These are phyloP conservation scores for Taphrina pruni DNA, from an alignment of 1,139 yeast species.

Conservation along the genomic window DNA sequence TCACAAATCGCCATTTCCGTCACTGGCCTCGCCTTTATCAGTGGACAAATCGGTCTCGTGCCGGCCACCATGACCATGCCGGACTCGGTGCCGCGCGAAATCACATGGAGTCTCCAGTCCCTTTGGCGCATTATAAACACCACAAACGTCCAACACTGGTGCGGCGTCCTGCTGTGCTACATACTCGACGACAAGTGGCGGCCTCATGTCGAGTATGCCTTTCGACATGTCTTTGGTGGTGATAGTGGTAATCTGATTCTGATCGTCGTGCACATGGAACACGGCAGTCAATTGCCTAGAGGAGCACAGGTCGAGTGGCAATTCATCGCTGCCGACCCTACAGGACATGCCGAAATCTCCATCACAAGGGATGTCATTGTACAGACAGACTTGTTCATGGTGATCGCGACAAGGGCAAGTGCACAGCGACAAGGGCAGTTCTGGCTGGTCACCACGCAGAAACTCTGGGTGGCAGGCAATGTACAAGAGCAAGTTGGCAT, in stretches of 20 bases:
- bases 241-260: background rate
- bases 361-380: background rate
- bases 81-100: conserved; percentile 3
- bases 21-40: conserved; percentile 62
- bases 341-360: conserved; percentile 68
- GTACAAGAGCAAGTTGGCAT: background rate
- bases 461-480: background rate
- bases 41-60: conserved; percentile 89
- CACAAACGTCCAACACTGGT: conserved; percentile 15
- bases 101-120: conserved; percentile 36
- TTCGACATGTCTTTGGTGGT: background rate
- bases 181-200: conserved; percentile 7
- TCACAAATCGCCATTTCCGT: conserved; percentile 74
- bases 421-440: background rate
- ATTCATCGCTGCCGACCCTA: conserved; percentile 50
- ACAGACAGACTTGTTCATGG: background rate
- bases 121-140: conserved; percentile 2
- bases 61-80: conserved; percentile 67
- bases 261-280: conserved; percentile 10
- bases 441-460: background rate
- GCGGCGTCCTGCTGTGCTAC: conserved; percentile 19
- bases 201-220: background rate
- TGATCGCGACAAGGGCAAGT: background rate
- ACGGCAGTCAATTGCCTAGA: conserved; percentile 36
- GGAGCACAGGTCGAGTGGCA: conserved; percentile 39